Evolutionary conservation across 2,329 filamentous ascomycete genomes (phyloP).

Genomic region (Drechslera avenae): DNA sequence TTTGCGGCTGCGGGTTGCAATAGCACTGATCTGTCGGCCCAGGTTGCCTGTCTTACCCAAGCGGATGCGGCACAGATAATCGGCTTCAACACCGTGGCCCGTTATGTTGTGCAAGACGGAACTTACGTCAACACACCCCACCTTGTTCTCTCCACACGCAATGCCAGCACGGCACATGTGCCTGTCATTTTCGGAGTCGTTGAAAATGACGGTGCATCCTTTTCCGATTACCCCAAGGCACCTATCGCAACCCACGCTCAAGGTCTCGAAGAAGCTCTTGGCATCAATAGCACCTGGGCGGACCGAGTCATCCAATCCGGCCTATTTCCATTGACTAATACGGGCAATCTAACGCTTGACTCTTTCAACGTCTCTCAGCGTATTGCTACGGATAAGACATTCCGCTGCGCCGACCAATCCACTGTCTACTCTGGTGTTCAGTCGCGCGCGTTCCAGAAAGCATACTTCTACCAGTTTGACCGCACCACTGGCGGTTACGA

Average conservation of each 20-base stretch:
- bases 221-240: slow-evolving; percentile 56
- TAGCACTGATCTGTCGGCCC: slow-evolving; percentile 50
- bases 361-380: slow-evolving; percentile 62
- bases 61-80: slow-evolving; percentile 53
- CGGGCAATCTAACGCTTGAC: slow-evolving; percentile 59
- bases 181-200: slow-evolving; percentile 63
- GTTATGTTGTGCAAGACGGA: slow-evolving; percentile 64
- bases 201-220: slow-evolving; percentile 62
- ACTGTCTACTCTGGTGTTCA: slow-evolving; percentile 59
- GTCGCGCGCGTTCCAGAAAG: slow-evolving; percentile 53
- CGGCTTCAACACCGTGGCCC: slow-evolving; percentile 50
- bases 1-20: slow-evolving; percentile 60
- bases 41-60: slow-evolving; percentile 60
- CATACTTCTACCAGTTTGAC: slow-evolving; percentile 67
- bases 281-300: slow-evolving; percentile 52
- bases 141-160: slow-evolving; percentile 52
- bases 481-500: slow-evolving; percentile 60
- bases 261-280: slow-evolving; percentile 54
- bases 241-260: slow-evolving; percentile 50
- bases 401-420: slow-evolving; percentile 65
- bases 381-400: slow-evolving; percentile 63
- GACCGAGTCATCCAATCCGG: slow-evolving; percentile 44
- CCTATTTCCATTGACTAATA: slow-evolving; percentile 58
- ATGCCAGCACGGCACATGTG: slow-evolving; percentile 55
- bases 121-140: slow-evolving; percentile 59